Base-by-base conservation (phyloP, 1,139 yeast species). In the Diutina pseudorugosa region DNA sequence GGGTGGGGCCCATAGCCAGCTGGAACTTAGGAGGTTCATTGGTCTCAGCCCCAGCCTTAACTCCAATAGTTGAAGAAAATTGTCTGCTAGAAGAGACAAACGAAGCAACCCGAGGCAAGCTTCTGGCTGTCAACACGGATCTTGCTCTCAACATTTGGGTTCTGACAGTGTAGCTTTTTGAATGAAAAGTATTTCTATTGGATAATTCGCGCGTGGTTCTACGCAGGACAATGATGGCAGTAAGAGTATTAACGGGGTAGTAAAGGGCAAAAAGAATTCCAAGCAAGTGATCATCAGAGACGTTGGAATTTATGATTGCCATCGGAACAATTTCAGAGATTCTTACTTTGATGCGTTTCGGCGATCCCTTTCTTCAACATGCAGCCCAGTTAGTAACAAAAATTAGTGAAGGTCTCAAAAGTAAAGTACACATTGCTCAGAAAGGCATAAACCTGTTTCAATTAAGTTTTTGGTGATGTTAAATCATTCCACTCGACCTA, bases 181-280 rank as follows among this genome's bases (percentile, higher is more conserved):
- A 43, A 43, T 43, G 47, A 43, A 43, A 43, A 43, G 47, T 43
- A 43, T 43, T 43, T 43, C 47, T 42, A 43, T 43, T 43, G 47
- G 47, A 43, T 43, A 40, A 16, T 30, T 30, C 36, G 36, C 36
- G 36, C 5, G 36, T 30, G 36, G 36, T 14, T 30, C 36, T 30
- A 30, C 36, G 36, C 36, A 30, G 36, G 36, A 30, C 36, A 30
- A 11, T 11, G 36, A 30, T 30, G 36, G n/a, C n/a, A 30, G n/a
- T 30, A 9, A 30, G n/a, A 9, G 36, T 6, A 7, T 30, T 30
- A 14, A 30, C 11, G 36, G 36, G 36, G 36, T 30, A 30, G 25
- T 23, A 4, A 23, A 23, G n/a, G n/a, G n/a, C n/a, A n/a, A n/a
- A n/a, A n/a, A n/a, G n/a, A n/a, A n/a, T n/a, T n/a, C n/a, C n/a